Conservation (phyloP, 164 flowering plant species). For the Euptelea pleiosperma region DNA sequence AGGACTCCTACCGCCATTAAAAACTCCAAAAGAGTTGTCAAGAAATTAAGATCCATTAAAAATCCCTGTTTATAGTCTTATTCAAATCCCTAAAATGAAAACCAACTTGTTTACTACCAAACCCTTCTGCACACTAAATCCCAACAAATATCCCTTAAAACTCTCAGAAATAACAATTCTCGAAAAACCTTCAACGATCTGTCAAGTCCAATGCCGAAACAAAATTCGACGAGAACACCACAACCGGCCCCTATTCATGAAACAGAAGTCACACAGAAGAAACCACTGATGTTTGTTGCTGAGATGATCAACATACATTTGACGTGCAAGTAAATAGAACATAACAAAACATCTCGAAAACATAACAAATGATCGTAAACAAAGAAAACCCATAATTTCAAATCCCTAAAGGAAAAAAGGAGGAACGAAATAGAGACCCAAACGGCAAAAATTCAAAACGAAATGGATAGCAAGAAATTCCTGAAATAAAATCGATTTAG, state of each 20-base stretch:
- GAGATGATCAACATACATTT: conserved; percentile 61
- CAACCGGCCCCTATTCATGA: conserved; percentile 53
- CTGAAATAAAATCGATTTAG: too few species aligned
- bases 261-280: conserved; percentile 33
- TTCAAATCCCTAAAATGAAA: neutral
- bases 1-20: conserved; percentile 36
- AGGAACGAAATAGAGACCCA: too few species aligned
- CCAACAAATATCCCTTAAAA: neutral
- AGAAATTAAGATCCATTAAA: too few species aligned
- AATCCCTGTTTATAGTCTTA: too few species aligned
- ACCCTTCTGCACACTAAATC: neutral
- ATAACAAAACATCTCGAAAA: too few species aligned
- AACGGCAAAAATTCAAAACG: too few species aligned
- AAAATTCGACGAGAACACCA: conserved; percentile 45
- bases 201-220: conserved; percentile 78
- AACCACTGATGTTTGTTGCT: conserved; percentile 21
- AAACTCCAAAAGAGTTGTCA: neutral
- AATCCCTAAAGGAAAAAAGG: too few species aligned
- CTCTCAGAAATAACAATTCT: too few species aligned
- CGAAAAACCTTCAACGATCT: too few species aligned
- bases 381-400: too few species aligned
- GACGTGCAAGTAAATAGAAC: conserved; percentile 19
- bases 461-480: too few species aligned
- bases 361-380: too few species aligned
- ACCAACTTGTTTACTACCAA: neutral